phyloP scores from a whole-genome alignment of 1,284 basidiomycete genomes.

The Cystobasidium sp. region DNA sequence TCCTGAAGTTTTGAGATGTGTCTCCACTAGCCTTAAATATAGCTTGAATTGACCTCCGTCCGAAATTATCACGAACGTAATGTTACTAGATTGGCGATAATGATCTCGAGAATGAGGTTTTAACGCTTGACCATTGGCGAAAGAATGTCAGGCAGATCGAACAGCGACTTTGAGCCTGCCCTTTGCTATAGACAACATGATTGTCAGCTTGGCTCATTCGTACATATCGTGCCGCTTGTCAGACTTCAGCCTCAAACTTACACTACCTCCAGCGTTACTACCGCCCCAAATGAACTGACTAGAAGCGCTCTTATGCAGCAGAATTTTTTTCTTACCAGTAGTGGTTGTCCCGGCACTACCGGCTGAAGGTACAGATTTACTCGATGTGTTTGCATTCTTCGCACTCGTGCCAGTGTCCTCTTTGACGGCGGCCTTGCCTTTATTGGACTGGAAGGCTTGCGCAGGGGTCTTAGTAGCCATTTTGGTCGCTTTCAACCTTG shows the following conservation, averaged over 20 bases:
- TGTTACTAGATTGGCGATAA: not conserved
- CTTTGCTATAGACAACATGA: not conserved
- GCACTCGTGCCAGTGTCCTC: not conserved
- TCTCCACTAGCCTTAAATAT: no score
- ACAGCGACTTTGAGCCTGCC: not conserved
- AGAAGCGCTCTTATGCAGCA: conserved; percentile 16
- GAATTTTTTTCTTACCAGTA: conserved; percentile 8
- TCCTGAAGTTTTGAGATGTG: no score
- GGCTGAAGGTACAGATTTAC: not conserved
- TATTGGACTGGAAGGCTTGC: not conserved
- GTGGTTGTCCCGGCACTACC: not conserved
- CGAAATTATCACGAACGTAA: not conserved
- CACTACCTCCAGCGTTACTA: not conserved
- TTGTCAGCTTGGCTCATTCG: not conserved
- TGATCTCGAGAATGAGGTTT: no score
- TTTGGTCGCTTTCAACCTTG: not conserved
- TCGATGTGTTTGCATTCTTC: not conserved
- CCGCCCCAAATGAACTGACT: conserved; percentile 9
- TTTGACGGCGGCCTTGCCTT: not conserved
- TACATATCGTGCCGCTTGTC: not conserved
- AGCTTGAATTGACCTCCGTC: not conserved
- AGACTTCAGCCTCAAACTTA: not conserved
- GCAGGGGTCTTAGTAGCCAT: not conserved
- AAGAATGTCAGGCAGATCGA: conserved; percentile 21
- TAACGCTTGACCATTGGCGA: conserved; percentile 7